A percentile compares a stretch with the other conserved stretches of the same genome.
Evolutionary conservation across 2,329 filamentous ascomycete genomes (phyloP).

Genomic region (Colletotrichum nymphaeae): DNA sequence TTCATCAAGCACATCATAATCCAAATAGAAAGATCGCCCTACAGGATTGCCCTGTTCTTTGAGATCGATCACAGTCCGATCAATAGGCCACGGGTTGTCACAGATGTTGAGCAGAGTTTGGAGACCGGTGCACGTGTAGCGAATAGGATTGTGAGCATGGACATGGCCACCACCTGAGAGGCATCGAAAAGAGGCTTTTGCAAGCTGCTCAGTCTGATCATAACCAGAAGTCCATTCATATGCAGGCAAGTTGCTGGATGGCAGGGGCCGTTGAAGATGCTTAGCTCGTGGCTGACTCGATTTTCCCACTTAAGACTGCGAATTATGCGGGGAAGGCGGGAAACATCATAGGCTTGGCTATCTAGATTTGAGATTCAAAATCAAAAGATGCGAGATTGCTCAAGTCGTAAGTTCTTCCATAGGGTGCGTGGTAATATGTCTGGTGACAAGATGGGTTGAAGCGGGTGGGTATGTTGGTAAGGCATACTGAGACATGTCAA

Average conservation of each 20-base stretch:
- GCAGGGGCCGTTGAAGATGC: background rate
- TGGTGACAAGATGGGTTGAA: no score
- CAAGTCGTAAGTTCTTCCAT: no score
- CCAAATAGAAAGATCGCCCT: background rate
- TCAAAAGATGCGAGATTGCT: no score
- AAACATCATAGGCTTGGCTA: accelerated
- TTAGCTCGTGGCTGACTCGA: no score
- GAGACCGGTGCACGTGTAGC: background rate
- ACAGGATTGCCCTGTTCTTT: background rate
- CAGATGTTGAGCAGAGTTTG: background rate
- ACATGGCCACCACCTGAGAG: background rate
- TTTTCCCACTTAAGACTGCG: no score
- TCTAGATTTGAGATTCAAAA: background rate
- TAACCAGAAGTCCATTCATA: background rate
- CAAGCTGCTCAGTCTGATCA: background rate
- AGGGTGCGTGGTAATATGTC: no score
- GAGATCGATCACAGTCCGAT: background rate
- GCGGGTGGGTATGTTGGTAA: no score
- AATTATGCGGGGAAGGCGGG: background rate
- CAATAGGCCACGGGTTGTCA: background rate
- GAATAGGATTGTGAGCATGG: background rate
- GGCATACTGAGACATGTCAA: no score
- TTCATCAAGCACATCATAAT: background rate
- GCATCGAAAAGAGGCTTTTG: background rate
- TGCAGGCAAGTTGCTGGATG: background rate